Conservation (phyloP, 176 grass and related monocot species). For the Carex myosuroides region DNA sequence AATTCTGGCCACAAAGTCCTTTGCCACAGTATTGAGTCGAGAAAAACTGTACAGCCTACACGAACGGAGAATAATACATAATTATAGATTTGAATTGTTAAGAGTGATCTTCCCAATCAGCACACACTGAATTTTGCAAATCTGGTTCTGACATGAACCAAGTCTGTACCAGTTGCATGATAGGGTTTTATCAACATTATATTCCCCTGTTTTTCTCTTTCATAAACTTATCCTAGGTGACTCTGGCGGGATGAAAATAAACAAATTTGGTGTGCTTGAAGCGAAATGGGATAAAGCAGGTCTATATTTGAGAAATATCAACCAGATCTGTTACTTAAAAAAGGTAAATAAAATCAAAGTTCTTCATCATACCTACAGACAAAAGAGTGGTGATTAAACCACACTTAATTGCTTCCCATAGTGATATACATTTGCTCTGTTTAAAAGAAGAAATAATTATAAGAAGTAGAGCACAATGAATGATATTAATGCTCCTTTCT, state of each 20-base stretch:
- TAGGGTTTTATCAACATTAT: conserved; percentile 2
- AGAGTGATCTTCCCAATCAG: background rate
- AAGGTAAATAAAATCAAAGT: background rate
- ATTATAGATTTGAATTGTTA: conserved; percentile 10
- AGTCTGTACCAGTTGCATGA: background rate
- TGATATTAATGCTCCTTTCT: conserved; percentile 21
- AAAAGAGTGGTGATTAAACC: conserved; percentile 42
- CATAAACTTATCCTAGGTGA: background rate
- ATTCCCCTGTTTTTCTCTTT: background rate
- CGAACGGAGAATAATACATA: conserved; percentile 1
- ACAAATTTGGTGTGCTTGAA: conserved; percentile 8
- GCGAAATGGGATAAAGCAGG: background rate
- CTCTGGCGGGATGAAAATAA: background rate
- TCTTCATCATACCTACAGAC: conserved; percentile 58
- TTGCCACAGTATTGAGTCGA: conserved; percentile 89
- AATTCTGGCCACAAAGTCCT: conserved; percentile 93
- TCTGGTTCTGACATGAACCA: background rate
- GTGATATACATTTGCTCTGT: conserved; percentile 69
- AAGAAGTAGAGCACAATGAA: background rate
- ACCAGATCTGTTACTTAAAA: background rate
- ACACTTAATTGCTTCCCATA: conserved; percentile 68
- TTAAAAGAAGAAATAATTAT: background rate
- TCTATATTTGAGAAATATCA: conserved; percentile 1
- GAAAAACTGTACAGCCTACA: conserved; percentile 52
- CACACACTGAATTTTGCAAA: background rate